Conservation (phyloP, 371 early-diverging fungal genomes). For the Mortierella sp. region DNA sequence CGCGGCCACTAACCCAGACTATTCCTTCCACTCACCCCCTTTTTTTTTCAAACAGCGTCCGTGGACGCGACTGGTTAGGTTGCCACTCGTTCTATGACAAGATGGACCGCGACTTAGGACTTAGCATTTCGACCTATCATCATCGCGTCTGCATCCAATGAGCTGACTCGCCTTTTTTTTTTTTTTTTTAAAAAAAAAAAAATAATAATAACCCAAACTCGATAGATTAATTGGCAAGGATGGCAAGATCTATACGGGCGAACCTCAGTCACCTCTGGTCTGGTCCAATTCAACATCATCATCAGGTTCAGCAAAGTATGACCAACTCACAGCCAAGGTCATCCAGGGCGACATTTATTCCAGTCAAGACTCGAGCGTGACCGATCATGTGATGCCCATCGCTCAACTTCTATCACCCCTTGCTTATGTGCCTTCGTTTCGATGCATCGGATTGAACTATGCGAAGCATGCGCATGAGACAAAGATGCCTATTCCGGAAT, state of each 20-base stretch:
- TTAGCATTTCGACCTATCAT: too few relatives aligned
- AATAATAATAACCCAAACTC: too few relatives aligned
- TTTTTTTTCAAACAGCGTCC: conserved; percentile 19
- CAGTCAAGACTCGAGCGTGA: conserved; percentile 38
- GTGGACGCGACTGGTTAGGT: conserved; percentile 42
- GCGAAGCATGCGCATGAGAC: conserved; percentile 64
- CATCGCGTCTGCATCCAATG: too few relatives aligned
- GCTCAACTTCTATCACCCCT: conserved; percentile 62
- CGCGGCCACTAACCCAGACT: neutral
- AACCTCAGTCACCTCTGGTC: conserved; percentile 44
- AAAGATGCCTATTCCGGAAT: conserved; percentile 57
- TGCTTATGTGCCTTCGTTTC: conserved; percentile 52
- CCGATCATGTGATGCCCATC: conserved; percentile 52
- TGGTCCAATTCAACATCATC: conserved; percentile 36
- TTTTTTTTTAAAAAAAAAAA: neutral
- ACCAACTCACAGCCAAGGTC: conserved; percentile 53
- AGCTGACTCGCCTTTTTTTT: neutral
- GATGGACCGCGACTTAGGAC: too few relatives aligned
- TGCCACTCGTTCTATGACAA: neutral
- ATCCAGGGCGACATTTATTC: conserved; percentile 59
- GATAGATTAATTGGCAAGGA: conserved; percentile 58
- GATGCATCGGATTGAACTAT: conserved; percentile 72
- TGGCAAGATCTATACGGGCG: conserved; percentile 59
- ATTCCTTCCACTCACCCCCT: neutral
- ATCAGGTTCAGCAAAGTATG: conserved; percentile 20